phyloP scores from a whole-genome alignment of 225 moss, liverwort and hornwort genomes.

The Anthoceros angustus region DNA sequence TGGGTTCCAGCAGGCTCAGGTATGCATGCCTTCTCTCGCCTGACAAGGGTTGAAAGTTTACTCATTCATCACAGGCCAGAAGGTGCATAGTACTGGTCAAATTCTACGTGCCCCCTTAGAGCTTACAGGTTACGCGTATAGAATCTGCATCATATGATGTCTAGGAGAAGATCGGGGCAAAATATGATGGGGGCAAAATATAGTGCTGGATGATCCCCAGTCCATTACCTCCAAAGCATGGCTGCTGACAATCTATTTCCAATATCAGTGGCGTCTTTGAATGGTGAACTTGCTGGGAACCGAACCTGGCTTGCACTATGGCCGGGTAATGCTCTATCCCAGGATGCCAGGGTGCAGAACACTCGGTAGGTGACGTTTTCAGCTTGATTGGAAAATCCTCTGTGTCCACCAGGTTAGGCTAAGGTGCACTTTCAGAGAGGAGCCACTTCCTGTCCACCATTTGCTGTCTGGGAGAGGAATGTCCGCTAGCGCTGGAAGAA shows the following conservation, averaged over 20 bases:
- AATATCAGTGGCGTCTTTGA: constrained; percentile 2
- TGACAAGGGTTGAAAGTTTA: neutral
- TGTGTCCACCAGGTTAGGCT: no score
- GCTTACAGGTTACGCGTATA: neutral
- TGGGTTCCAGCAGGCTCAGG: constrained; percentile 1
- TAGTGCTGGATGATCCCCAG: constrained; percentile 1
- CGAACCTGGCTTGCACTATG: neutral
- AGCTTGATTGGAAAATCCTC: no score
- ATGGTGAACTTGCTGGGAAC: neutral
- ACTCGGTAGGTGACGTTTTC: neutral
- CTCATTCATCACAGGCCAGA: neutral
- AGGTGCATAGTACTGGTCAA: neutral
- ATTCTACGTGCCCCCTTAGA: neutral
- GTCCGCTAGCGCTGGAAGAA: no score
- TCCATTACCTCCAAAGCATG: neutral
- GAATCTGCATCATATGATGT: neutral
- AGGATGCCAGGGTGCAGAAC: neutral
- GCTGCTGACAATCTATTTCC: constrained; percentile 4
- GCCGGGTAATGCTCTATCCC: constrained; percentile 2
- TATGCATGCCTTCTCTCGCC: neutral
- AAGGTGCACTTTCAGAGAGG: no score
- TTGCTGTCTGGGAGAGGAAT: no score
- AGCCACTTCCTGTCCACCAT: no score
- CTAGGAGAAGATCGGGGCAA: neutral
- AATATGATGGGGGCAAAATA: neutral